Evolutionary conservation across 2,329 filamentous ascomycete genomes (phyloP), one percentile per base, ranked within the genome.

Genomic region (Pseudogymnoascus pannorum): DNA sequence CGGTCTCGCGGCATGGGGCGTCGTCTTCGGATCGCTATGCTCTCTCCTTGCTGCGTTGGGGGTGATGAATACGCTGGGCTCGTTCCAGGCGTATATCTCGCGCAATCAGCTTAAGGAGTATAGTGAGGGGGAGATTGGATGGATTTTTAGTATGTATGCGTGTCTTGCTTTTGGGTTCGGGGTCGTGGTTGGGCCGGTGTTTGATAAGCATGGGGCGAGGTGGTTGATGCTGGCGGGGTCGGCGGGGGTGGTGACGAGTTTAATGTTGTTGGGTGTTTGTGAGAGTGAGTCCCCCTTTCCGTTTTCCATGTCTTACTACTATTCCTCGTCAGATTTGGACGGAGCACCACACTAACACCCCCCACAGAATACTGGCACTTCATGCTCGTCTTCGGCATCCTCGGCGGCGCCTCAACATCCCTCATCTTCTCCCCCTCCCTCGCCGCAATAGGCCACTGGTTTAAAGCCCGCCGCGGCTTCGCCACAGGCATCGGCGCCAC

Each of bases 361-460:
- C 5, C 12, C 60, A n/a, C n/a, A 66, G 64, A 64, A 42, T 68
- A 66, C 57, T 70, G 67, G 63, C 91, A 96, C 59, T 96, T 96
- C 73, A 84, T 96, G 71, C 76, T 96, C 35, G 81, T 84, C 12
- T 92, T 94, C 67, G 89, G 89, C 9, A 72, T 96, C 5, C 77
- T 96, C 4, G 86, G 85, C 60, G 92, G 92, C 33, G 68, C 91
- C 4, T 89, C 87, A 5, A 87, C 85, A 1, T 90, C 89, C 1
- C 79, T 96, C 24, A 83, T 96, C 64, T 96, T 95, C 75, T 95
- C 91, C 0, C 92, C 92, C 0, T 86, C 88, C 58, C 82, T 96
- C 66, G 85, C 89, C 3, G 84, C 88, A 1, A 81, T 96, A 8
- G 89, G 89, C 0, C 92, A 96, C 72, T 96, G 84, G 76, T 97